phyloP scores from a whole-genome alignment of 805 yeast genomes.

The Ogataea methylovora region DNA sequence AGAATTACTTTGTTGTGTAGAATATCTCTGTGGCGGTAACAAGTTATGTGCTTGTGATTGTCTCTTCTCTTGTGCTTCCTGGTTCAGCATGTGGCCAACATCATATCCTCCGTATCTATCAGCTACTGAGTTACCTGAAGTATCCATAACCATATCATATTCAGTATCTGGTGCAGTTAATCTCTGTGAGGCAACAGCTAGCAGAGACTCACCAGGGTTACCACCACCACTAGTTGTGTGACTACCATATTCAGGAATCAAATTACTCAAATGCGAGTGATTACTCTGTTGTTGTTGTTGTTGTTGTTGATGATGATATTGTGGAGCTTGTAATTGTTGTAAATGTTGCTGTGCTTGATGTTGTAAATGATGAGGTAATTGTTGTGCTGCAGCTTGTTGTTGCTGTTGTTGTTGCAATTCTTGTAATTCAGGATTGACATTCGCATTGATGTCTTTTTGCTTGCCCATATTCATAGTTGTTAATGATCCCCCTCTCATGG shows the following conservation, averaged over 20 bases:
- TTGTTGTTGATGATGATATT: constrained; percentile 3
- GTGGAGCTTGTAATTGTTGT: constrained; percentile 1
- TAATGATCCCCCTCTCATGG: constrained; percentile 3
- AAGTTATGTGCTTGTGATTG: no score
- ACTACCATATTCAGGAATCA: no score
- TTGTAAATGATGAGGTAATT: background rate
- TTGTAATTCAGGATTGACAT: constrained; percentile 1
- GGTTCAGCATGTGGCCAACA: no score
- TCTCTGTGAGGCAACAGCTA: background rate
- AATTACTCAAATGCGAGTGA: no score
- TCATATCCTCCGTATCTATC: background rate
- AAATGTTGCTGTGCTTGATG: constrained; percentile 1
- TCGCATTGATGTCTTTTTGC: constrained; percentile 5
- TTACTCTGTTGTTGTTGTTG: no score
- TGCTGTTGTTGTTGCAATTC: constrained; percentile 1
- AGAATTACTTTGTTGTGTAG: background rate
- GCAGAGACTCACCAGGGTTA: no score
- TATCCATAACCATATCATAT: background rate
- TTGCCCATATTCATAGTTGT: background rate
- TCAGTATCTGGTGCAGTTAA: background rate
- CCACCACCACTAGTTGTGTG: no score
- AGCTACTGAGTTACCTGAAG: no score
- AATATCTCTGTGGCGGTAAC: no score
- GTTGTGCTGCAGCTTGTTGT: background rate
- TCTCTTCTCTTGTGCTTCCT: no score